These are phyloP conservation scores for Citrus maxima DNA, from an alignment of 345 rosid genomes.

Conservation along the genomic window DNA sequence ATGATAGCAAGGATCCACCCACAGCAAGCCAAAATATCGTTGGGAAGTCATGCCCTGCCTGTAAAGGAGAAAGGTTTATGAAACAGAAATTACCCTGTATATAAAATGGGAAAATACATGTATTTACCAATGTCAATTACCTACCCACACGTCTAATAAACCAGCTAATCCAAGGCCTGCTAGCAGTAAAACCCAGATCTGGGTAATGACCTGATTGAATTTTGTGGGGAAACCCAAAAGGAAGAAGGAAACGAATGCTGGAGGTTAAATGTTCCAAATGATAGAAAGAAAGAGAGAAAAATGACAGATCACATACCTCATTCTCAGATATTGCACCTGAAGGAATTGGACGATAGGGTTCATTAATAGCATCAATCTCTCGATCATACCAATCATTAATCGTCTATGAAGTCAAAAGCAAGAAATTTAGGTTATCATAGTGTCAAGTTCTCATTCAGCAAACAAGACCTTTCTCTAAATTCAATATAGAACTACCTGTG, in stretches of 20 bases:
- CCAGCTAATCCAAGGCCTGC: slow-evolving; percentile 89
- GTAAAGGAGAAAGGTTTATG: slow-evolving; percentile 30
- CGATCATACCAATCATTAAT: slow-evolving; percentile 94
- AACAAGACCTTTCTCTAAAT: background rate
- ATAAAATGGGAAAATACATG: slow-evolving; percentile 4
- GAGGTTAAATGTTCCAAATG: background rate
- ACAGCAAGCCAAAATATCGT: slow-evolving; percentile 78
- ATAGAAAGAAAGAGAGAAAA: background rate
- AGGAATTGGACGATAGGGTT: slow-evolving; percentile 97
- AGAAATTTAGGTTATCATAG: slow-evolving; percentile 8
- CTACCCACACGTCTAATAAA: slow-evolving; percentile 84
- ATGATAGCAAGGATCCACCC: slow-evolving; percentile 96
- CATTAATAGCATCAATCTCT: slow-evolving; percentile 95
- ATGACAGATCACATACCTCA: slow-evolving; percentile 48
- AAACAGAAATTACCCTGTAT: background rate
- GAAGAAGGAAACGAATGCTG: background rate
- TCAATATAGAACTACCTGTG: slow-evolving; percentile 55
- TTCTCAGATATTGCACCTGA: slow-evolving; percentile 90
- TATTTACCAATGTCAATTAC: slow-evolving; percentile 24
- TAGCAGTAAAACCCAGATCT: slow-evolving; percentile 82
- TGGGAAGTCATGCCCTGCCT: slow-evolving; percentile 92
- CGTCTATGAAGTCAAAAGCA: slow-evolving; percentile 47
- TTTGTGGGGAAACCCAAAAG: slow-evolving; percentile 1
- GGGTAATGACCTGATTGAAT: slow-evolving; percentile 71
- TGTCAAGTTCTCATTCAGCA: slow-evolving; percentile 17